phyloP scores from a whole-genome alignment of 2,329 filamentous ascomycete species.

The Fusarium annulatum region DNA sequence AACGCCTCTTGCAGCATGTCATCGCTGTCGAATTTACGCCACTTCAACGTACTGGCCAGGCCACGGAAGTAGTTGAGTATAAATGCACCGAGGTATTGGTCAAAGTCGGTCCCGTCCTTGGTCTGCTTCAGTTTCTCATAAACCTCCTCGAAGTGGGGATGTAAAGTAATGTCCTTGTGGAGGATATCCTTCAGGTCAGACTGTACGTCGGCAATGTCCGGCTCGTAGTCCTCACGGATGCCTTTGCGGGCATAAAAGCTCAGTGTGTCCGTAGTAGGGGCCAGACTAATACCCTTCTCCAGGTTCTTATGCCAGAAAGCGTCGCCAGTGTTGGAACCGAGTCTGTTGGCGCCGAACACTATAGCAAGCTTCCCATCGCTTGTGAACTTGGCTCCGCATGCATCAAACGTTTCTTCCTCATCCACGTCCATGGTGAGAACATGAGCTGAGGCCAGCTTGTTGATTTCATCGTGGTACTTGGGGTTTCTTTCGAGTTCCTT shows the following conservation, averaged over 20 bases:
- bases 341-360: neutral
- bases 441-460: neutral
- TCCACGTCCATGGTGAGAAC: neutral
- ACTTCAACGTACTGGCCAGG: neutral
- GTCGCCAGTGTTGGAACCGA: neutral
- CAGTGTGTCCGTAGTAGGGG: accelerated
- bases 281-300: neutral
- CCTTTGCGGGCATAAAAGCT: neutral
- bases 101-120: neutral
- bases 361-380: neutral
- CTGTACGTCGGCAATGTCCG: neutral
- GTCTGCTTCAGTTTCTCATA: neutral
- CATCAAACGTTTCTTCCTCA: neutral
- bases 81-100: neutral
- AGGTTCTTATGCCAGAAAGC: neutral
- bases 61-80: neutral
- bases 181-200: accelerated
- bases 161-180: neutral
- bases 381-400: neutral
- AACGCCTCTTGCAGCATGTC: neutral
- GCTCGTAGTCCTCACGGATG: neutral
- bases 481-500: neutral
- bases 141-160: neutral
- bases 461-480: neutral
- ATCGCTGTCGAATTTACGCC: neutral